Evolutionary conservation across 108 stramenopile species (phyloP).

Genomic region (Cyclotella sp.): DNA sequence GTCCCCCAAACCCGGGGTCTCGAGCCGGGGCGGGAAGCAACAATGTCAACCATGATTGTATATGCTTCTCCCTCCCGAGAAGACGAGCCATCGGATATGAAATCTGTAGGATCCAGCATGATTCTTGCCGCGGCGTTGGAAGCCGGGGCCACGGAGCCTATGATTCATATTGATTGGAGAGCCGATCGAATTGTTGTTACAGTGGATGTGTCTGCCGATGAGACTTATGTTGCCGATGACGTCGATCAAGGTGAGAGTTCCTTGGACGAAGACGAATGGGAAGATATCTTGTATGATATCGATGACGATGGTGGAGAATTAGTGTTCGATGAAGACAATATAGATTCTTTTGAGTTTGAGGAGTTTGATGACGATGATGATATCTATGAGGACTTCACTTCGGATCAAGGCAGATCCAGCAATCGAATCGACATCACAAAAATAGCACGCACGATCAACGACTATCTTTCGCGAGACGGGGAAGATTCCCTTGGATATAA

Average conservation of each 20-base stretch:
- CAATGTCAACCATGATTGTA: neutral
- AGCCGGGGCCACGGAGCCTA: slow-evolving; percentile 37
- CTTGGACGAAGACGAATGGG: slow-evolving; percentile 25
- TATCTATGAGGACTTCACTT: slow-evolving; percentile 23
- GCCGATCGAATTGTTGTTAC: slow-evolving; percentile 63
- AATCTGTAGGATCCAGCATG: slow-evolving; percentile 13
- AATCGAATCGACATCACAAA: slow-evolving; percentile 50
- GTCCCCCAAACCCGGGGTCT: too few species aligned
- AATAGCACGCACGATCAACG: slow-evolving; percentile 72
- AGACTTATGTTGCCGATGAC: slow-evolving; percentile 12
- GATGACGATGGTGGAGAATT: slow-evolving; percentile 21
- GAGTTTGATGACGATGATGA: slow-evolving; percentile 16
- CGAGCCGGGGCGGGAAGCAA: too few species aligned
- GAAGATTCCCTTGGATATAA: slow-evolving; percentile 39
- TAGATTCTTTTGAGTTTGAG: neutral
- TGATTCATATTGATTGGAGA: slow-evolving; percentile 69
- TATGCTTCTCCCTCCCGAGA: neutral
- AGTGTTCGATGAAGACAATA: slow-evolving; percentile 22
- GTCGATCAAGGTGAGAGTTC: slow-evolving; percentile 24
- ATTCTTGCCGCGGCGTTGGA: slow-evolving; percentile 25
- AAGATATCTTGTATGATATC: slow-evolving; percentile 22
- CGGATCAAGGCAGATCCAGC: neutral
- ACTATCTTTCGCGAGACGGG: slow-evolving; percentile 49
- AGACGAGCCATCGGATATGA: neutral
- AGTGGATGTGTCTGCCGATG: slow-evolving; percentile 48